Evolutionary conservation across 495 filamentous ascomycete species (phyloP).

Genomic region (Neurospora sp.): DNA sequence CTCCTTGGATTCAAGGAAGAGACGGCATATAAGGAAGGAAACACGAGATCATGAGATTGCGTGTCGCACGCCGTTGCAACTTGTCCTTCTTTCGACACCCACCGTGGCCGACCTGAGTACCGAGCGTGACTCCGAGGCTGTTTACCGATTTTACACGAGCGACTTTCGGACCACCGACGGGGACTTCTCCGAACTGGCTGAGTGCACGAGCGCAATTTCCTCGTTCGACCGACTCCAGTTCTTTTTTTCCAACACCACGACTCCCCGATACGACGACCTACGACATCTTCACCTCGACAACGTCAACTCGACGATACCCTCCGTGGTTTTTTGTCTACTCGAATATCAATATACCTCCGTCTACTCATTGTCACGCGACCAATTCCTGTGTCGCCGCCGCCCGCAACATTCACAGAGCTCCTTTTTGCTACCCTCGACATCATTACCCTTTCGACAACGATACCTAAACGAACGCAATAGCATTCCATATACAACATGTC

Average conservation of each 20-base stretch:
- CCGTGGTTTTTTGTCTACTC: neutral
- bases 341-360: neutral
- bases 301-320: neutral
- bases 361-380: neutral
- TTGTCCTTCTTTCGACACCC: constrained; percentile 7
- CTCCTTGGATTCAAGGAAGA: neutral
- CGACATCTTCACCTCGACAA: neutral
- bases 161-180: neutral
- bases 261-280: neutral
- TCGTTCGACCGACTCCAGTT: neutral
- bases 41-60: constrained; percentile 21
- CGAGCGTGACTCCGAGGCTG: neutral
- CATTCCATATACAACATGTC: constrained; percentile 1
- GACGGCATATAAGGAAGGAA: neutral
- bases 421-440: neutral
- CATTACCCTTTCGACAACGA: neutral
- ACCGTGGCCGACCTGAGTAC: constrained; percentile 13
- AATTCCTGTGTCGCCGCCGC: neutral
- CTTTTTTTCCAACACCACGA: neutral
- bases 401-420: neutral
- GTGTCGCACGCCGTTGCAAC: neutral
- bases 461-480: neutral
- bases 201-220: neutral
- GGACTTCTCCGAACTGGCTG: neutral
- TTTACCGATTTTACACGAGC: neutral